Evolutionary conservation across 2,329 filamentous ascomycete genomes (phyloP), one percentile per base, ranked within the genome.

Genomic region (Alternaria incomplexa): DNA sequence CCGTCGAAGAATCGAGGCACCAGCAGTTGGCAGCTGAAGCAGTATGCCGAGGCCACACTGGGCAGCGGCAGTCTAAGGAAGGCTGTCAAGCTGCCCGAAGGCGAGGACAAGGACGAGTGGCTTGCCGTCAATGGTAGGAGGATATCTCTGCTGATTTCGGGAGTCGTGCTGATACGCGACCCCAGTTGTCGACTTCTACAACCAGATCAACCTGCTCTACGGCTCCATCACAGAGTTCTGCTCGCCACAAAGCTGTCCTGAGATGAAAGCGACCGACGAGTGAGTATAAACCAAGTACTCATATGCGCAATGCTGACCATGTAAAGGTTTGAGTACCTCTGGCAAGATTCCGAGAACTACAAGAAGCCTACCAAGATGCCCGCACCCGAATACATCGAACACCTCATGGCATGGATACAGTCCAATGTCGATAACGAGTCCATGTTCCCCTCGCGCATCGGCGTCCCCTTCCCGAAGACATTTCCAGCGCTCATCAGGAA

Each of bases 211-310:
- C 83, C 88, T 99, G 36, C 90, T 99, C 63, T 99, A 99, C 80
- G 96, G 96, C 63, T 96, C 96, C 70, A 99, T 99, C 79, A 99
- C 96, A 63, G 96, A 99, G 79, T 99, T 99, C 83, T 99, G 96
- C 85, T 98, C 96, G 25, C 95, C 96, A 30, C 91, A 96, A 79
- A 93, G 93, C 68, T 99, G 96, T 80, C 96, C 96, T 1, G 96
- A 98, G 83, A 99, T 99, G 96, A 99, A 99, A 83, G 96, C 96
- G n/a, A 99, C 96, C 10, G 96, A 99, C 83, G 96, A 99, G 91
- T 96, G 86, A 22, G 32, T 30, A 17, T 11, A 7, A 23, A 13
- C 15, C 20, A 17, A 23, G 6, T 22, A 9, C 13, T 10, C 12
- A 7, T 26, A n/a, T 8, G 13, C 32, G 20, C 17, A 10, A 26